Base-by-base conservation (phyloP, 164 flowering plant genomes). In the Kingdonia uniflora region DNA sequence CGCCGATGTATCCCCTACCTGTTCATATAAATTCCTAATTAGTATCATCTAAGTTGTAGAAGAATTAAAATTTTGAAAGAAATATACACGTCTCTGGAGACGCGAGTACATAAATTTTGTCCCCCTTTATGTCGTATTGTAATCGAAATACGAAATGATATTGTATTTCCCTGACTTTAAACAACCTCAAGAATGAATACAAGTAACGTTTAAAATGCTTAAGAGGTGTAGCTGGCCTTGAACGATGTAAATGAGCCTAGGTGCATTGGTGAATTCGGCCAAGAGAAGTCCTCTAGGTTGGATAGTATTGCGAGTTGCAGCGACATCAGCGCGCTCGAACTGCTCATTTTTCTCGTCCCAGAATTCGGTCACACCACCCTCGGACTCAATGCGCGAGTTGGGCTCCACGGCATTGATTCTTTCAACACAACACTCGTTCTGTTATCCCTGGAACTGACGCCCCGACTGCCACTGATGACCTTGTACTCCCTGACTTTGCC, bases 371-470 rank as follows among this genome's bases (percentile, higher is more conserved):
- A 8, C 23, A 13, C 69, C 65, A 35, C 48, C 68, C 37, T 65
- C 60, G 0, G 64, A 55, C 38, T 55, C 41, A 13, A 42, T 3
- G 6, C 25, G 20, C 6, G n/a, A 29, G 26, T 5, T 41, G 14
- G 55, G 62, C 15, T 59, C 55, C 15, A 19, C 42, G 40, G 55
- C 50, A 17, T 29, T 20, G 14, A 55, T 19, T 11, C 16, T 55
- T 40, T 44, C 23, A 14, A 55, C 26, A 6, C 39, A 49, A 0
- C 85, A 76, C 51, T 64, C 61, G 22, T 55, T 58, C 33, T 60
- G 65, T 42, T 8, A n/a, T 8, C 4, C 6, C 35, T 29, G 35
- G 35, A 3, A 29, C 61, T 25, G 47, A 43, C 8, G 42, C 12
- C 53, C 56, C 41, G 35, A 41, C 19, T 22, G 63, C 16, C 15